phyloP scores from a whole-genome alignment of 495 filamentous ascomycete genomes.

The Hypomontagnella submonticulosa region DNA sequence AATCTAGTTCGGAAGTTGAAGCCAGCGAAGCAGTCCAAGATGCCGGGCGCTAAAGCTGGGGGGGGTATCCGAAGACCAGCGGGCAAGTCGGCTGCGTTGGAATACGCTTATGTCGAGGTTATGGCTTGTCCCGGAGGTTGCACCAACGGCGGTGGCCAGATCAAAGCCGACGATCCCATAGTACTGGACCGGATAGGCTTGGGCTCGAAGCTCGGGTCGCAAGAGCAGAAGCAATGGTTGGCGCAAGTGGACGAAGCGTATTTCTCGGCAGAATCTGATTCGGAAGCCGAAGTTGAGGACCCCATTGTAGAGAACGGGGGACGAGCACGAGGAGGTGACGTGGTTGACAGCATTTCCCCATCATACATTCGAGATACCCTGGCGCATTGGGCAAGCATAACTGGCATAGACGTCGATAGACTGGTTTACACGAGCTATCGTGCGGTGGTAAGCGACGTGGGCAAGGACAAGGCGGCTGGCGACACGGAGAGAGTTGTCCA shows the following conservation, averaged over 20 bases:
- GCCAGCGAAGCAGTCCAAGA: slow-evolving; percentile 75
- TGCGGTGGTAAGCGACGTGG: slow-evolving; percentile 93
- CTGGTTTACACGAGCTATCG: slow-evolving; percentile 88
- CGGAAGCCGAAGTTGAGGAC: slow-evolving; percentile 42
- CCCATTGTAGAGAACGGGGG: slow-evolving; percentile 24
- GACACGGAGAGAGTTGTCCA: slow-evolving; percentile 88
- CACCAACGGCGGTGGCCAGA: slow-evolving; percentile 96
- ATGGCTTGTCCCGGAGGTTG: slow-evolving; percentile 99
- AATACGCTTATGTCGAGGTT: slow-evolving; percentile 93
- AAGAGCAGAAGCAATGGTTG: slow-evolving; percentile 88
- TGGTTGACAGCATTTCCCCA: slow-evolving; percentile 68
- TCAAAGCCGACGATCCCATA: slow-evolving; percentile 82
- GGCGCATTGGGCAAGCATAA: slow-evolving; percentile 76
- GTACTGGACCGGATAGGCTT: slow-evolving; percentile 57
- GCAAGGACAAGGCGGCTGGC: slow-evolving; percentile 70
- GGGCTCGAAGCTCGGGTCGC: slow-evolving; percentile 66
- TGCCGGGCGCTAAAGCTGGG: slow-evolving; percentile 74
- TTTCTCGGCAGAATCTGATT: slow-evolving; percentile 78
- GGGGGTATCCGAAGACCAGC: slow-evolving; percentile 60
- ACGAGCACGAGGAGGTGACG: slow-evolving; percentile 42
- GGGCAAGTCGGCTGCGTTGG: slow-evolving; percentile 57
- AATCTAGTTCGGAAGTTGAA: slow-evolving; percentile 92
- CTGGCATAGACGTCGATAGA: slow-evolving; percentile 74
- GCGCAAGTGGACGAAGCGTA: slow-evolving; percentile 91
- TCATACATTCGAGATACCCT: slow-evolving; percentile 68